These are phyloP conservation scores for Umbelopsis isabellina DNA, from an alignment of 192 early-diverging fungal species.

Conservation along the genomic window DNA sequence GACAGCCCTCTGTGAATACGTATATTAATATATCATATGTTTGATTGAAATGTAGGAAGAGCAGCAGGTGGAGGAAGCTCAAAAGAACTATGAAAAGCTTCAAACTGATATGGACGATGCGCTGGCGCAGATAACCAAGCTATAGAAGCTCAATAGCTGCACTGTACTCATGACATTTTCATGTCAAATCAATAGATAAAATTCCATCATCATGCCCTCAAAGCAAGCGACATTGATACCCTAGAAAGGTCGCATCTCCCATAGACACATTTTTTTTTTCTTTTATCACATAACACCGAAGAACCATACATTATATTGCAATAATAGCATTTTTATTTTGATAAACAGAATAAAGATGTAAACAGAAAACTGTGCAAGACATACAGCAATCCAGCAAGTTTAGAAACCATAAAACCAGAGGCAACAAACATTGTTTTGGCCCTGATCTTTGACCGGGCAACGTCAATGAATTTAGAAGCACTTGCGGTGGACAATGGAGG, in stretches of 20 bases:
- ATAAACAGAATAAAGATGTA: conserved; percentile 16
- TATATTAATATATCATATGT: neutral
- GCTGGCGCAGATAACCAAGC: conserved; percentile 27
- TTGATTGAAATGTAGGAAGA: neutral
- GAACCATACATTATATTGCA: neutral
- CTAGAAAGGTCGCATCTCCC: neutral
- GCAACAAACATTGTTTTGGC: neutral
- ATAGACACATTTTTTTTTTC: neutral
- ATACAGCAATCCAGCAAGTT: neutral
- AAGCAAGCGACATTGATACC: too few relatives aligned
- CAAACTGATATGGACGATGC: conserved; percentile 39
- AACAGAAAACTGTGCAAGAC: neutral
- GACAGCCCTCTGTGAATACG: too few relatives aligned
- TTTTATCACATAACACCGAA: neutral
- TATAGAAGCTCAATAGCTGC: conserved; percentile 15
- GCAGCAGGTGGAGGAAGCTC: conserved; percentile 25
- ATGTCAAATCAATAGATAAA: too few relatives aligned
- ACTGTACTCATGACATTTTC: too few relatives aligned
- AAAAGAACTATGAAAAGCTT: conserved; percentile 31
- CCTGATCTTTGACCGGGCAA: neutral
- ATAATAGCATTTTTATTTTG: conserved; percentile 21
- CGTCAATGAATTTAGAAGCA: conserved; percentile 42
- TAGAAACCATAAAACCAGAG: neutral
- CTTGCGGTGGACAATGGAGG: conserved; percentile 63
- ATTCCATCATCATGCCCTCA: too few relatives aligned